phyloP scores from a whole-genome alignment of 2,329 filamentous ascomycete genomes.

The Fusarium algeriense region DNA sequence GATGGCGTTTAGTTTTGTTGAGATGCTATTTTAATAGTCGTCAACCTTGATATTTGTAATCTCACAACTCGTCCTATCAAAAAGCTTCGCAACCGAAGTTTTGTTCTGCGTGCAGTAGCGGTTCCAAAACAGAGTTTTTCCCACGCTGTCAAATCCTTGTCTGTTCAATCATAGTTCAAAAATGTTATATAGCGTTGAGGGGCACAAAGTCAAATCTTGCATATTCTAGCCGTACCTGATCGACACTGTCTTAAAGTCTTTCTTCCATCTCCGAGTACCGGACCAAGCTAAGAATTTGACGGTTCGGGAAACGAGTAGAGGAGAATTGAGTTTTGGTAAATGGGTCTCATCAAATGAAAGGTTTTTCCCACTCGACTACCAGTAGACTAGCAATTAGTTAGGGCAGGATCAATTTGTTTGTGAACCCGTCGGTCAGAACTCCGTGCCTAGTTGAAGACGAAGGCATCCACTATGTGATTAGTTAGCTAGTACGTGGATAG shows the following conservation, averaged over 20 bases:
- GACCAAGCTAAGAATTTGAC: slow-evolving; percentile 15
- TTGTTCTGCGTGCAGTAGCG: not conserved
- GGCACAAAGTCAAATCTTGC: slow-evolving; percentile 21
- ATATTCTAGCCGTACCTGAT: slow-evolving; percentile 33
- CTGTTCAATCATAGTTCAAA: slow-evolving; percentile 16
- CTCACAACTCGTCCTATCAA: not conserved
- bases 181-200: not conserved
- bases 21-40: slow-evolving; percentile 5
- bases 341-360: slow-evolving; percentile 21
- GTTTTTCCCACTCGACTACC: not conserved
- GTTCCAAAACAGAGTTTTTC: slow-evolving; percentile 21
- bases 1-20: slow-evolving; percentile 33
- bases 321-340: slow-evolving; percentile 29
- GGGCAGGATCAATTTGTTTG: slow-evolving; percentile 5
- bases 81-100: not conserved
- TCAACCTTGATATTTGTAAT: not conserved
- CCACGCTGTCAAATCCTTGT: slow-evolving; percentile 13
- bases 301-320: slow-evolving; percentile 20
- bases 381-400: slow-evolving; percentile 1
- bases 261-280: slow-evolving; percentile 15
- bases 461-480: not conserved
- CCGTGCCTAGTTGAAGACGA: slow-evolving; percentile 9
- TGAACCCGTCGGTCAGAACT: slow-evolving; percentile 12
- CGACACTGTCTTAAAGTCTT: slow-evolving; percentile 7
- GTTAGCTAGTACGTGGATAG: not conserved